Conservation (phyloP, 495 filamentous ascomycete genomes). For the Aspergillus affinis region DNA sequence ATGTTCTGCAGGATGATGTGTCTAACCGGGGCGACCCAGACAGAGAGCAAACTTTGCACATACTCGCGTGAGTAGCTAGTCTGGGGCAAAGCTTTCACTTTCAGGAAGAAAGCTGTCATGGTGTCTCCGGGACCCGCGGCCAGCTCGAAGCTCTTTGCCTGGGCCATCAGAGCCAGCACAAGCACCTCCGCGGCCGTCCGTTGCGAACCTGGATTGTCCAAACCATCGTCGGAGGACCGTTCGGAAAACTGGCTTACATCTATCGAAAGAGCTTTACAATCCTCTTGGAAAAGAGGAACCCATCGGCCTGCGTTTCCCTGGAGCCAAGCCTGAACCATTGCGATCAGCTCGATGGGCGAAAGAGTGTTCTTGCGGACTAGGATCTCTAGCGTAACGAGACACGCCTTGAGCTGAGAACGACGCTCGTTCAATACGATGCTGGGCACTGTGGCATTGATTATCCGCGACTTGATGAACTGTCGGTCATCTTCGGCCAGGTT, state of each 20-base stretch:
- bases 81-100: slow-evolving; percentile 29
- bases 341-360: slow-evolving; percentile 30
- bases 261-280: slow-evolving; percentile 30
- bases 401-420: slow-evolving; percentile 40
- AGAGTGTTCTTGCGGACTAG: slow-evolving; percentile 42
- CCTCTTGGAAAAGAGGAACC: slow-evolving; percentile 30
- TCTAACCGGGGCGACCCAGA: slow-evolving; percentile 40
- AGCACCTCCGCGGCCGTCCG: slow-evolving; percentile 32
- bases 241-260: slow-evolving; percentile 18
- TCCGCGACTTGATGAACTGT: slow-evolving; percentile 18
- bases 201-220: slow-evolving; percentile 12
- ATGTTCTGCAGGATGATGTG: slow-evolving; percentile 45
- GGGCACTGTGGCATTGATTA: slow-evolving; percentile 31
- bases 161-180: slow-evolving; percentile 36
- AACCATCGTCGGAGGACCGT: slow-evolving; percentile 10
- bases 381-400: slow-evolving; percentile 42
- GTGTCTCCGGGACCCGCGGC: slow-evolving; percentile 65
- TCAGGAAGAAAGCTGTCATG: slow-evolving; percentile 57
- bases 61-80: slow-evolving; percentile 19
- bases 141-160: slow-evolving; percentile 52
- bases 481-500: slow-evolving; percentile 40
- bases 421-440: slow-evolving; percentile 42
- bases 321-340: slow-evolving; percentile 35
- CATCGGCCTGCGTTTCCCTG: slow-evolving; percentile 29
- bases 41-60: slow-evolving; percentile 16